phyloP scores from a whole-genome alignment of 306 rosid genomes.

The Cucumis hystrix region DNA sequence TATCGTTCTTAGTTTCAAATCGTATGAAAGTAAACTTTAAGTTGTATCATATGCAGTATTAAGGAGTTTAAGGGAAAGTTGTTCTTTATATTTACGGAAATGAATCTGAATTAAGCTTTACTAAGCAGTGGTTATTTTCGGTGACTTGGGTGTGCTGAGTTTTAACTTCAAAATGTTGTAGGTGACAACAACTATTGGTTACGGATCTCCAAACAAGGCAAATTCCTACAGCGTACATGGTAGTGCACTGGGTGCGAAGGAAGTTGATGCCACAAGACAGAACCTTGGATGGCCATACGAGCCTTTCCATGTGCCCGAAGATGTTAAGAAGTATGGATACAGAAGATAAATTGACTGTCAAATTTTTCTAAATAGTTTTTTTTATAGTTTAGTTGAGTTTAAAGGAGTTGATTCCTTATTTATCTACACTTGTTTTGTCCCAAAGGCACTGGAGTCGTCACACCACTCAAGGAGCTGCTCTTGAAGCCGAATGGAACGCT shows the following conservation, averaged over 20 bases:
- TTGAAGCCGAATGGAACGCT: slow-evolving; percentile 88
- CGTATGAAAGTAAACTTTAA: not conserved
- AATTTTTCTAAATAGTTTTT: too few species aligned
- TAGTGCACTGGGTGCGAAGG: slow-evolving; percentile 94
- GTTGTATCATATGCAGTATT: not conserved
- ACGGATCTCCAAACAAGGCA: slow-evolving; percentile 95
- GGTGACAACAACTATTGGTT: slow-evolving; percentile 97
- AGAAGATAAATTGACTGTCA: not conserved
- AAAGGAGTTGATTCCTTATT: not conserved
- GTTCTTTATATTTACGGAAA: not conserved
- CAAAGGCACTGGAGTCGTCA: slow-evolving; percentile 95
- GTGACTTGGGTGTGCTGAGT: not conserved
- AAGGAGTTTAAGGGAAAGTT: not conserved
- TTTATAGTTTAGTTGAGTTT: not conserved
- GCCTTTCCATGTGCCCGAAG: slow-evolving; percentile 97
- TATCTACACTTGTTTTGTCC: not conserved
- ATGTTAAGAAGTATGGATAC: slow-evolving; percentile 59
- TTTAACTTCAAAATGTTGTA: slow-evolving; percentile 2
- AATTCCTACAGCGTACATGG: slow-evolving; percentile 96
- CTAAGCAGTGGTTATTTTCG: not conserved
- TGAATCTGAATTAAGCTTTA: not conserved
- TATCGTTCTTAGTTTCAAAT: not conserved
- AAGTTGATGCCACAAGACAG: slow-evolving; percentile 91
- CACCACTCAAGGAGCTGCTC: slow-evolving; percentile 48
- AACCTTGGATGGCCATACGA: slow-evolving; percentile 87